A percentile compares a stretch with the other conserved stretches of the same genome.
Conservation (phyloP, 2,329 filamentous ascomycete genomes). For the Trichoderma koningii region DNA sequence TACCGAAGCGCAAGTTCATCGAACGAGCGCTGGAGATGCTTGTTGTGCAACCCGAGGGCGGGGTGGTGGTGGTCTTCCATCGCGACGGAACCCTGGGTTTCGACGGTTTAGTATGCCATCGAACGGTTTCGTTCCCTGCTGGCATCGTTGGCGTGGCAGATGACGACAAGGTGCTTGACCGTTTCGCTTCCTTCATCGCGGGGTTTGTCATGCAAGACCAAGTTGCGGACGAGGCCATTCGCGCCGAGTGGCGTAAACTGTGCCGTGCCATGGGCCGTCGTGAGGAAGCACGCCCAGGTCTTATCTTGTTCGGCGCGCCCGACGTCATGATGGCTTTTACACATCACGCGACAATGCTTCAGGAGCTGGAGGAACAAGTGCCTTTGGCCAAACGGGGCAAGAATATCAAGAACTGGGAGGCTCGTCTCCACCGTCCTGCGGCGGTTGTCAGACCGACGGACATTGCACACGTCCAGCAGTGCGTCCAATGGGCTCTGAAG, state of each 20-base stretch:
- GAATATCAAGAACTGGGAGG: slow-evolving; percentile 55
- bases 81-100: slow-evolving; percentile 49
- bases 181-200: slow-evolving; percentile 56
- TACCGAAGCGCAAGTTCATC: slow-evolving; percentile 49
- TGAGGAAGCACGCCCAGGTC: slow-evolving; percentile 40
- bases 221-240: slow-evolving; percentile 38
- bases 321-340: slow-evolving; percentile 55
- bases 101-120: slow-evolving; percentile 51
- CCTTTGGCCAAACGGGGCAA: slow-evolving; percentile 37
- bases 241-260: slow-evolving; percentile 50
- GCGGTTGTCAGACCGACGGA: slow-evolving; percentile 49
- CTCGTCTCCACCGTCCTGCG: slow-evolving; percentile 48
- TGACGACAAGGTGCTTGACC: slow-evolving; percentile 49
- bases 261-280: slow-evolving; percentile 52
- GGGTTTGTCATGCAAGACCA: slow-evolving; percentile 45
- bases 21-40: slow-evolving; percentile 52
- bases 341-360: slow-evolving; percentile 46
- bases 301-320: slow-evolving; percentile 53
- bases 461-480: slow-evolving; percentile 54
- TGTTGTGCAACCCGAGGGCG: slow-evolving; percentile 40
- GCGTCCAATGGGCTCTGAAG: slow-evolving; percentile 58
- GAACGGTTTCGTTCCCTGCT: slow-evolving; percentile 49
- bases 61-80: slow-evolving; percentile 58
- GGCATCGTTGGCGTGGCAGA: slow-evolving; percentile 49
- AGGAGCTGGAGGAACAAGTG: slow-evolving; percentile 47